phyloP scores from a whole-genome alignment of 1,139 yeast genomes.

The Yueomyces sp. region DNA sequence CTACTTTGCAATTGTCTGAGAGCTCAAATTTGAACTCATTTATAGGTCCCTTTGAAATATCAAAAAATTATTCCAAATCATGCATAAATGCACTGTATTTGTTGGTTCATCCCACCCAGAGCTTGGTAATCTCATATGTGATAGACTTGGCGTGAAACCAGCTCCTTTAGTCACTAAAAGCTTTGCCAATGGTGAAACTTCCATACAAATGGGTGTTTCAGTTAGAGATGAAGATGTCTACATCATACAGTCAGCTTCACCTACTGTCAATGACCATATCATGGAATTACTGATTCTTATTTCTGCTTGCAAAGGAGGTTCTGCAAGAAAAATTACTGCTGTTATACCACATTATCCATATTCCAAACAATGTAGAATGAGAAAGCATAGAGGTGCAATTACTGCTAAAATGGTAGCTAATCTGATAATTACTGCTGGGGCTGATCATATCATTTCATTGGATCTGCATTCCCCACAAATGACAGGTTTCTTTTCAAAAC shows the following conservation, averaged over 20 bases:
- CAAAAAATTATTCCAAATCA: conserved; percentile 17
- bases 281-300: conserved; percentile 91
- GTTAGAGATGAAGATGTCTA: conserved; percentile 96
- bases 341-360: conserved; percentile 96
- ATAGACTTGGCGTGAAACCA: conserved; percentile 83
- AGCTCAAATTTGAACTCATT: too few species aligned
- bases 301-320: conserved; percentile 96
- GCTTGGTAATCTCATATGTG: conserved; percentile 79
- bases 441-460: conserved; percentile 96
- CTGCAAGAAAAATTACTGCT: conserved; percentile 92
- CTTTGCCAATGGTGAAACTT: conserved; percentile 93
- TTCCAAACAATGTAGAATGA: conserved; percentile 95
- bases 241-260: conserved; percentile 86
- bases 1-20: too few species aligned
- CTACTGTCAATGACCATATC: conserved; percentile 81
- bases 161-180: conserved; percentile 85
- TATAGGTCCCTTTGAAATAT: too few species aligned
- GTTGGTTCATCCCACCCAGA: conserved; percentile 96
- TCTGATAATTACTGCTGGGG: conserved; percentile 92
- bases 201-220: conserved; percentile 86
- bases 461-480: conserved; percentile 96
- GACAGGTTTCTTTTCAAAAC: conserved; percentile 97
- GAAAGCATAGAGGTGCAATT: conserved; percentile 95
- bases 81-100: conserved; percentile 95
- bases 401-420: conserved; percentile 99